phyloP scores from a whole-genome alignment of 2,329 filamentous ascomycete genomes.

The Ophiostoma quercus region DNA sequence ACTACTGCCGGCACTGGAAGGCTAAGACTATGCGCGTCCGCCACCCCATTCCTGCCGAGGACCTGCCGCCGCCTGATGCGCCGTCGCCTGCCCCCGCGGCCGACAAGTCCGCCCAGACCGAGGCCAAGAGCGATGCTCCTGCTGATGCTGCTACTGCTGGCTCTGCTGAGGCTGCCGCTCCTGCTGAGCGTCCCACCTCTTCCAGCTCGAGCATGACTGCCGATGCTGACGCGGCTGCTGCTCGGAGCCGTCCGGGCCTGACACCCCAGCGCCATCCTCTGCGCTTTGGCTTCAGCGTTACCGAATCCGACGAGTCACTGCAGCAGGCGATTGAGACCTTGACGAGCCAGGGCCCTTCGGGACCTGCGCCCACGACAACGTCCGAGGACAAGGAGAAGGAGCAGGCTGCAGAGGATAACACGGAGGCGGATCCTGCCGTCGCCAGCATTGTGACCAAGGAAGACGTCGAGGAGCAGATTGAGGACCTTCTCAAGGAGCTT shows the following conservation, averaged over 20 bases:
- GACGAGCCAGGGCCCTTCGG: not conserved
- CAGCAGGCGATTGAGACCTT: slow-evolving; percentile 10
- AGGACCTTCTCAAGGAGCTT: slow-evolving; percentile 65
- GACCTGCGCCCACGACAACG: not conserved
- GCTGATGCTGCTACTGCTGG: not conserved
- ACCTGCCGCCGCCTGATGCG: slow-evolving; percentile 32
- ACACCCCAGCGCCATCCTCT: not conserved
- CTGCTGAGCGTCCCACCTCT: not conserved
- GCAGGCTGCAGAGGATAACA: not conserved
- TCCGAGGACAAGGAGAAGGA: not conserved
- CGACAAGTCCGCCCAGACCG: not conserved
- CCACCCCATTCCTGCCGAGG: slow-evolving; percentile 61
- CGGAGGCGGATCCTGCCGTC: slow-evolving; percentile 29
- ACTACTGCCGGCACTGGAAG: slow-evolving; percentile 68
- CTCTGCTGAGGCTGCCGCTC: not conserved
- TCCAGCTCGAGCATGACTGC: not conserved
- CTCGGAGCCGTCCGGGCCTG: not conserved
- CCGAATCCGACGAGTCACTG: not conserved
- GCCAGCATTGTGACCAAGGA: slow-evolving; percentile 52
- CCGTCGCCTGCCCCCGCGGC: not conserved
- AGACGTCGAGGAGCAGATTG: slow-evolving; percentile 70
- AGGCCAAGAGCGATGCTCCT: not conserved
- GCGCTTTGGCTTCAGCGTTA: not conserved
- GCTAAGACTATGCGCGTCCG: slow-evolving; percentile 54
- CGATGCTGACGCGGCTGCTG: not conserved